Percentiles rank a stretch among this genome's conserved stretches.
Evolutionary conservation across 208 protist species (phyloP).

Genomic region (Acanthamoeba castellanii): DNA sequence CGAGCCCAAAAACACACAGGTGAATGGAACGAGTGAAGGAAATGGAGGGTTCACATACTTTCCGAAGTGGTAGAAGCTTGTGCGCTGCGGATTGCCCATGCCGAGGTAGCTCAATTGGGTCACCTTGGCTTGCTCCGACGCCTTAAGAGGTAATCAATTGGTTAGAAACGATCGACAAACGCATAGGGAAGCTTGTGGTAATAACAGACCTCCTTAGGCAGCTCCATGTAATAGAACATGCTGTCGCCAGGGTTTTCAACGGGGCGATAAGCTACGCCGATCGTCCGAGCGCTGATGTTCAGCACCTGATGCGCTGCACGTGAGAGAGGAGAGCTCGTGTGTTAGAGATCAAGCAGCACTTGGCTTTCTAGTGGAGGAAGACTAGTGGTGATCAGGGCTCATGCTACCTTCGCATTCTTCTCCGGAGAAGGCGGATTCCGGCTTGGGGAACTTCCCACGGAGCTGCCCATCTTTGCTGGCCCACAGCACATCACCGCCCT

Average conservation of each 20-base stretch:
- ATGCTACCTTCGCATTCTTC: not conserved
- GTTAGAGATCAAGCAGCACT: too few species aligned
- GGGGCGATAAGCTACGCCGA: not conserved
- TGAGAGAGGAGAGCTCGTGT: not conserved
- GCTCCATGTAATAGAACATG: not conserved
- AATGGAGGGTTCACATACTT: not conserved
- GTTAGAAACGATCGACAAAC: not conserved
- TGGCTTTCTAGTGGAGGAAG: not conserved
- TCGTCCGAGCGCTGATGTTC: not conserved
- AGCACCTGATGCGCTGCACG: slow-evolving; percentile 12
- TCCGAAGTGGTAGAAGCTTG: not conserved
- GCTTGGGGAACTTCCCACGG: not conserved
- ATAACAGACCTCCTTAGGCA: not conserved
- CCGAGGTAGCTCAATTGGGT: not conserved
- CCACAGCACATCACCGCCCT: not conserved
- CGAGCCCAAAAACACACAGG: not conserved
- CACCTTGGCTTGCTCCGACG: not conserved
- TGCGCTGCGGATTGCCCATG: not conserved
- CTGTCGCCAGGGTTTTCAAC: not conserved
- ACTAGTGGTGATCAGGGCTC: too few species aligned
- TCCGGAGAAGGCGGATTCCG: not conserved
- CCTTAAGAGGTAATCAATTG: not conserved
- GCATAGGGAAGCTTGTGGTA: not conserved
- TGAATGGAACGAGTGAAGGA: too few species aligned
- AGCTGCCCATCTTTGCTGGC: not conserved